Conservation (phyloP, 2,329 filamentous ascomycete genomes). For the Claviceps sp. region DNA sequence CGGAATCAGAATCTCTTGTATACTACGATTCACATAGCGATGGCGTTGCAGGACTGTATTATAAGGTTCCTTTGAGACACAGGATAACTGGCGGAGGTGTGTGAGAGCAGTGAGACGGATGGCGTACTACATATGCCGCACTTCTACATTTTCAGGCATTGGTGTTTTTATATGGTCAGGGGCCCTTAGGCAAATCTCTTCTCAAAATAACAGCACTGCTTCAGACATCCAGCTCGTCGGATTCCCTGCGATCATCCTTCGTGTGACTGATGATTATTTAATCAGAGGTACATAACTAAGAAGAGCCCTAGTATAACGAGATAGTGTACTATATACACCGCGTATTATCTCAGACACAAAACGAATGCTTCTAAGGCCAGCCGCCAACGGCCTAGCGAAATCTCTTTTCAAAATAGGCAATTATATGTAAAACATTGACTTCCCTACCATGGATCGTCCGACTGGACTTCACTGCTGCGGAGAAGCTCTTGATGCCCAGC, state of each 20-base stretch:
- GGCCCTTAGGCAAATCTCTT: neutral
- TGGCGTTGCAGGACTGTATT: constrained; percentile 22
- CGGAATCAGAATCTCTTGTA: constrained; percentile 14
- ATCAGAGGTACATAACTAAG: too few relatives aligned
- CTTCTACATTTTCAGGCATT: neutral
- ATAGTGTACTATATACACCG: too few relatives aligned
- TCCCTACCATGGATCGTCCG: neutral
- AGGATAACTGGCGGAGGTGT: neutral
- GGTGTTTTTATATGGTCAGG: neutral
- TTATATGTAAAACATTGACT: too few relatives aligned
- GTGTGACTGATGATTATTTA: neutral
- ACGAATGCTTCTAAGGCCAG: too few relatives aligned
- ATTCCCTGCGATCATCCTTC: neutral
- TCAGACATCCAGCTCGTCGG: too few relatives aligned
- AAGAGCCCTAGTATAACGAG: too few relatives aligned
- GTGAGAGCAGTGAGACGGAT: neutral
- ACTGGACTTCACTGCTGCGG: neutral
- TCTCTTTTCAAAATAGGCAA: too few relatives aligned
- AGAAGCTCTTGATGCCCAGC: neutral
- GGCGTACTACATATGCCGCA: neutral
- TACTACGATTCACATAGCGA: constrained; percentile 30
- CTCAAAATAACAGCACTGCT: neutral
- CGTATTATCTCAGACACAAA: too few relatives aligned
- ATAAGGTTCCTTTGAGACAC: constrained; percentile 1
- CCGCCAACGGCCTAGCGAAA: too few relatives aligned